Percentiles rank a stretch among this genome's conserved stretches.
phyloP scores from a whole-genome alignment of 1,284 basidiomycete species.

The Pseudozyma sp. region DNA sequence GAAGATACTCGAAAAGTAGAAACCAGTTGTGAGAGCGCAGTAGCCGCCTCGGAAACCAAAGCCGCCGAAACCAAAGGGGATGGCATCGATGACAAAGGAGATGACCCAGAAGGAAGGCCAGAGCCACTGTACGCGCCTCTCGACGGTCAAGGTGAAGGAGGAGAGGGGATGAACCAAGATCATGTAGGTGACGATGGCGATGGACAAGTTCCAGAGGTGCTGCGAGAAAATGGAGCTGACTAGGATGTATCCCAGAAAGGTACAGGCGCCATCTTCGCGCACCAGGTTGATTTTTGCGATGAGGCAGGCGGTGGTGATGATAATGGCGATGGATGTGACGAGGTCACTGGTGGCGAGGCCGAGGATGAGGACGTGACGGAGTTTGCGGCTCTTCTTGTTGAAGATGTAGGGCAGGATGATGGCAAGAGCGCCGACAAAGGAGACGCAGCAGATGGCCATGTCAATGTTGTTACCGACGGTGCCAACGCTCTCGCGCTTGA shows the following conservation, averaged over 20 bases:
- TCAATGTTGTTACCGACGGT: slow-evolving; percentile 55
- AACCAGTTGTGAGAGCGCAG: slow-evolving; percentile 43
- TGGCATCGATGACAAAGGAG: slow-evolving; percentile 48
- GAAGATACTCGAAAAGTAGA: slow-evolving; percentile 51
- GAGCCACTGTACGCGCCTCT: slow-evolving; percentile 54
- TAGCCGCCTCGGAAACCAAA: slow-evolving; percentile 56
- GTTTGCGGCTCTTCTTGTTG: slow-evolving; percentile 50
- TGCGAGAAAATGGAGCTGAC: slow-evolving; percentile 57
- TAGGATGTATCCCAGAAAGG: slow-evolving; percentile 53
- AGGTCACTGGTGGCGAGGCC: slow-evolving; percentile 62
- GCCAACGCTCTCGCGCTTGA: slow-evolving; percentile 45
- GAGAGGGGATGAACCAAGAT: slow-evolving; percentile 62
- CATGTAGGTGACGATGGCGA: slow-evolving; percentile 62
- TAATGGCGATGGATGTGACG: slow-evolving; percentile 50
- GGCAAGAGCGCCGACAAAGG: slow-evolving; percentile 49
- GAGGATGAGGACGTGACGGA: slow-evolving; percentile 59
- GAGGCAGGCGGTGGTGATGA: slow-evolving; percentile 49
- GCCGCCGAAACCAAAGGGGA: slow-evolving; percentile 48
- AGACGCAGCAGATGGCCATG: slow-evolving; percentile 56
- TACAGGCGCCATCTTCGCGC: slow-evolving; percentile 31
- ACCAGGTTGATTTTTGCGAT: slow-evolving; percentile 50
- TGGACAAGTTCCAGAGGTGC: slow-evolving; percentile 62
- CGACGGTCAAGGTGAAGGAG: slow-evolving; percentile 50
- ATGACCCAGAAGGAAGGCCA: slow-evolving; percentile 59
- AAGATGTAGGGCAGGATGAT: slow-evolving; percentile 61